Percentiles rank a stretch among this genome's conserved stretches.
Evolutionary conservation across 768 basidiomycete genomes (phyloP).

Genomic region (Sistotremastrum suecicum): DNA sequence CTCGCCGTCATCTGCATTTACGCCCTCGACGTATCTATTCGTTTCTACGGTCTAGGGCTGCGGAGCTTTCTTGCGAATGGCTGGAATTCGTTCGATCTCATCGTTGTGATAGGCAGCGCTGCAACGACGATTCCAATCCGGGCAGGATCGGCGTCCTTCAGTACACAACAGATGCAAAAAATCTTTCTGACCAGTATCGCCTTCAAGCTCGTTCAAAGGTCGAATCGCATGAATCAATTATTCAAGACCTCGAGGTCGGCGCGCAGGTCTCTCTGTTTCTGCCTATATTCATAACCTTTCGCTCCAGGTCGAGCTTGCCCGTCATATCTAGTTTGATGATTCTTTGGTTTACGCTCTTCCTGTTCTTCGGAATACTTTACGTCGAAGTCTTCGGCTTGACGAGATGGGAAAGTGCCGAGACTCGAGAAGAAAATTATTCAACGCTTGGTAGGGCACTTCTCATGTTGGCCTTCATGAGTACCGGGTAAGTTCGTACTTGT

Average conservation of each 20-base stretch:
- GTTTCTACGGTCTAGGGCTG: constrained; percentile 78
- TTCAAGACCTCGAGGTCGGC: constrained; percentile 93
- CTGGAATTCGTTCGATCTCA: constrained; percentile 86
- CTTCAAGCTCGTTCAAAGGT: constrained; percentile 86
- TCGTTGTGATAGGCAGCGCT: constrained; percentile 70
- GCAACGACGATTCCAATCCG: constrained; percentile 66
- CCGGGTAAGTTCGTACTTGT: constrained; percentile 46
- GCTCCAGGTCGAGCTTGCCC: constrained; percentile 59
- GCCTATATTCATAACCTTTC: neutral
- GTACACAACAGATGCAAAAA: constrained; percentile 60
- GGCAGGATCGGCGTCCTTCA: constrained; percentile 29
- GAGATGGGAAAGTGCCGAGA: constrained; percentile 65
- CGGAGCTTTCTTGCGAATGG: constrained; percentile 75
- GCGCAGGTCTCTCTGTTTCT: neutral
- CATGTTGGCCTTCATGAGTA: constrained; percentile 87
- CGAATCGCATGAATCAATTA: constrained; percentile 78
- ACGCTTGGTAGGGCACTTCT: constrained; percentile 67
- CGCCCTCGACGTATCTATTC: constrained; percentile 58
- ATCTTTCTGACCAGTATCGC: constrained; percentile 87
- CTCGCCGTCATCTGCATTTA: constrained; percentile 60
- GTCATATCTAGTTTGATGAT: constrained; percentile 73
- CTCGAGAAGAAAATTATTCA: constrained; percentile 60
- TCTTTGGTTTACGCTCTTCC: constrained; percentile 80
- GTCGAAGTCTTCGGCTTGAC: constrained; percentile 88
- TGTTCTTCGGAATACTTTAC: constrained; percentile 82